phyloP scores from a whole-genome alignment of 352 stramenopile genomes.

The Pythium volutum region DNA sequence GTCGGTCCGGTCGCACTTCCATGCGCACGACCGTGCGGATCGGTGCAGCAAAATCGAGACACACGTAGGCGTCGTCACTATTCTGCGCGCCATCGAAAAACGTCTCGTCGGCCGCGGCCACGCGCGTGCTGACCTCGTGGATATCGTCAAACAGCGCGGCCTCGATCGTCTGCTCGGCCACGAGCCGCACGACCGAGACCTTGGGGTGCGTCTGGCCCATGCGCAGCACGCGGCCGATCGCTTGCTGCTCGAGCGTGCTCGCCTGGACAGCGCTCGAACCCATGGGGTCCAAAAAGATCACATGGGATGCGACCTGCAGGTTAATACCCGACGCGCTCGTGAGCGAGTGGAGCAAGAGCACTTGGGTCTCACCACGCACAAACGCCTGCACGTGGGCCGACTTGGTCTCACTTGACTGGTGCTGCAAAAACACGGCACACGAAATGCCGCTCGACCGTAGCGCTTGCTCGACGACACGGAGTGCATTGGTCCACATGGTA shows the following conservation, averaged over 20 bases:
- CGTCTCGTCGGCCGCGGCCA: constrained; percentile 45
- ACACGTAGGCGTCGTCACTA: constrained; percentile 51
- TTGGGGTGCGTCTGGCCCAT: constrained; percentile 79
- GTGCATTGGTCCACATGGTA: constrained; percentile 71
- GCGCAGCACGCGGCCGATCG: constrained; percentile 77
- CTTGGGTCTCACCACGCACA: constrained; percentile 51
- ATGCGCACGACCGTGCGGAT: constrained; percentile 58
- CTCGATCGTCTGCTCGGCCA: constrained; percentile 75
- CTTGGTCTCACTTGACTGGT: constrained; percentile 79
- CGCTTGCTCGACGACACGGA: constrained; percentile 61
- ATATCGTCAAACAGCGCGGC: constrained; percentile 73
- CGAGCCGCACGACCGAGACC: constrained; percentile 71
- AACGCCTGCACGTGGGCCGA: constrained; percentile 66
- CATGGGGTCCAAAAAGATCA: constrained; percentile 80
- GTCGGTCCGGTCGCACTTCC: constrained; percentile 30
- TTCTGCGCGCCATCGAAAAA: constrained; percentile 66
- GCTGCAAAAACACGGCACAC: constrained; percentile 68
- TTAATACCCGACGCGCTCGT: constrained; percentile 85
- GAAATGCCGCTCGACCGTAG: constrained; percentile 54
- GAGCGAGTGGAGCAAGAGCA: constrained; percentile 77
- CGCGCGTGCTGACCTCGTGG: constrained; percentile 43
- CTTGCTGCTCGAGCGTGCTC: constrained; percentile 75
- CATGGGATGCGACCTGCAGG: constrained; percentile 76
- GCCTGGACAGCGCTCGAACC: constrained; percentile 68
- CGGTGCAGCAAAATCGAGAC: constrained; percentile 49